Conservation (phyloP, 2,329 filamentous ascomycete genomes). For the Dothideomycetes sp. region DNA sequence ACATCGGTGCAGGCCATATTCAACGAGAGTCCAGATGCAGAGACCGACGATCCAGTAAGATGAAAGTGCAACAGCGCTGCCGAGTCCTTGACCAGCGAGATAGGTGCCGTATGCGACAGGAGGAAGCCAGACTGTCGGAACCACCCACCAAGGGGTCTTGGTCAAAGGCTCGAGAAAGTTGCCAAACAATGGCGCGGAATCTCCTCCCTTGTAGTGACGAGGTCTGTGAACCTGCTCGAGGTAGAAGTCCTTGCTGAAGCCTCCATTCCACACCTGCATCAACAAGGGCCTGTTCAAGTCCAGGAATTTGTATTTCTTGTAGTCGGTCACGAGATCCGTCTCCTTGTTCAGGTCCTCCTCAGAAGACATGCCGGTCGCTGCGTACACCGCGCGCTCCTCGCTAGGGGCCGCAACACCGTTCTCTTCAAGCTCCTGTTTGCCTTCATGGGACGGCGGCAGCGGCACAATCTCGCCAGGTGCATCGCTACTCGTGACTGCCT, state of each 20-base stretch:
- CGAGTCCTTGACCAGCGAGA: slow-evolving; percentile 52
- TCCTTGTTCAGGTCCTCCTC: slow-evolving; percentile 80
- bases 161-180: slow-evolving; percentile 98
- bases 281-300: slow-evolving; percentile 78
- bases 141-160: slow-evolving; percentile 87
- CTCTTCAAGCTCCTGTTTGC: slow-evolving; percentile 35
- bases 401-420: slow-evolving; percentile 29
- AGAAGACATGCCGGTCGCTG: slow-evolving; percentile 72
- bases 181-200: slow-evolving; percentile 86
- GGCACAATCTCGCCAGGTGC: slow-evolving; percentile 41
- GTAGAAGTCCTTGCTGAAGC: slow-evolving; percentile 93
- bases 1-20: slow-evolving; percentile 81
- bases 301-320: slow-evolving; percentile 84
- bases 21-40: slow-evolving; percentile 76
- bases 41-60: slow-evolving; percentile 62
- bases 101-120: slow-evolving; percentile 61
- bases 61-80: slow-evolving; percentile 29
- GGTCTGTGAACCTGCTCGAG: slow-evolving; percentile 92
- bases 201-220: slow-evolving; percentile 87
- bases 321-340: slow-evolving; percentile 67
- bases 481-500: slow-evolving; percentile 36
- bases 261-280: slow-evolving; percentile 76
- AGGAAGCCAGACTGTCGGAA: slow-evolving; percentile 81
- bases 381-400: slow-evolving; percentile 36
- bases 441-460: slow-evolving; percentile 38